Evolutionary conservation across 2,329 filamentous ascomycete genomes (phyloP).

Genomic region (Fusarium citri): DNA sequence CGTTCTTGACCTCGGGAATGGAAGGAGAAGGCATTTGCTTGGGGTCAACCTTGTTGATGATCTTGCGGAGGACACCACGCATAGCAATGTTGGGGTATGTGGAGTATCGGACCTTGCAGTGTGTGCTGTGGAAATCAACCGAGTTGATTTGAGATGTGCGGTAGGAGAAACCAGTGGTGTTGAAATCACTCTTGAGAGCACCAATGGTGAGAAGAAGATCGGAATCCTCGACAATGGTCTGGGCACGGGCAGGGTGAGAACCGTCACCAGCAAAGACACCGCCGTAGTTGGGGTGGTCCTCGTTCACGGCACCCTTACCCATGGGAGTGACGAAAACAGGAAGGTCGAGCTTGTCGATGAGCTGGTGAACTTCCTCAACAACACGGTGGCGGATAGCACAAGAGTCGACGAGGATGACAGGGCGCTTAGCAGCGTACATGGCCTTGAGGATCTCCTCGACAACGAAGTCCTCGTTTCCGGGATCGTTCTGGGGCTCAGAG

Average conservation of each 20-base stretch:
- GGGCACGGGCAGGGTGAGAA: conserved; percentile 72
- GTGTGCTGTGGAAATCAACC: conserved; percentile 83
- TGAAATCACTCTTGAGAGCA: conserved; percentile 79
- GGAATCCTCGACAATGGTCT: conserved; percentile 72
- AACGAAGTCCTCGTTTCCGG: conserved; percentile 82
- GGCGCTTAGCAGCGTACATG: conserved; percentile 77
- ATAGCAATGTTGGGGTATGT: conserved; percentile 83
- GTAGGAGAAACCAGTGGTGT: conserved; percentile 86
- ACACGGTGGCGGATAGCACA: conserved; percentile 83
- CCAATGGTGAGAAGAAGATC: conserved; percentile 80
- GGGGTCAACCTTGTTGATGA: conserved; percentile 70
- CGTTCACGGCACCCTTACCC: conserved; percentile 87
- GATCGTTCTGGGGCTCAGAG: conserved; percentile 71
- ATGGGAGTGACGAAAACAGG: conserved; percentile 91
- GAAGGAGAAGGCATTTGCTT: conserved; percentile 67
- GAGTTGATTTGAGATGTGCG: conserved; percentile 79
- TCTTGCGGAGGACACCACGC: conserved; percentile 79
- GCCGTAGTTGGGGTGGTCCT: conserved; percentile 79
- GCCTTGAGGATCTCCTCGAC: conserved; percentile 81
- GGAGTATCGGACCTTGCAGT: conserved; percentile 79
- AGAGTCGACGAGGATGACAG: conserved; percentile 84
- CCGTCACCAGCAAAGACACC: conserved; percentile 88
- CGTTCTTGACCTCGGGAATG: conserved; percentile 66
- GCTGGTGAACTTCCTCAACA: conserved; percentile 75
- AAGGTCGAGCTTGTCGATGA: conserved; percentile 78